phyloP scores from a whole-genome alignment of 192 early-diverging fungal genomes.

The Chytriomyces sp. region DNA sequence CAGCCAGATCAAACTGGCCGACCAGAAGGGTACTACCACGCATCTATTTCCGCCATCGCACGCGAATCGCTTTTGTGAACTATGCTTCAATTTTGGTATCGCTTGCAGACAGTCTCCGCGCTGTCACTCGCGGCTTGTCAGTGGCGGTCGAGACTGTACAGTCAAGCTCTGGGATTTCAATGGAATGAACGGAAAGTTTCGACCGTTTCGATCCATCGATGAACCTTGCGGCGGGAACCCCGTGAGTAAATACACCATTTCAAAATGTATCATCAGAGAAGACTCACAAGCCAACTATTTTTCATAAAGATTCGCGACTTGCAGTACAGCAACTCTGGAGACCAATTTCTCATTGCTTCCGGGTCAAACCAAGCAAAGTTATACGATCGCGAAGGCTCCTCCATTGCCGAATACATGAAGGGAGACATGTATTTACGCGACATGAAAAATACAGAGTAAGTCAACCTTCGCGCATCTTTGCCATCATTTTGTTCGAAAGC shows the following conservation, averaged over 20 bases:
- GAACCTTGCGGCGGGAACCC: slow-evolving; percentile 80
- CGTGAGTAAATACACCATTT: slow-evolving; percentile 41
- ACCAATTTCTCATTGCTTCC: slow-evolving; percentile 80
- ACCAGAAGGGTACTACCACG: slow-evolving; percentile 62
- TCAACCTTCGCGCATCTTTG: neutral
- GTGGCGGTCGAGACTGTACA: slow-evolving; percentile 81
- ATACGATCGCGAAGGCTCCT: slow-evolving; percentile 78
- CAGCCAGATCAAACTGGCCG: slow-evolving; percentile 68
- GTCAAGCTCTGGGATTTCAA: slow-evolving; percentile 94
- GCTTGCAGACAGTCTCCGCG: slow-evolving; percentile 70
- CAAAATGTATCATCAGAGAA: slow-evolving; percentile 33
- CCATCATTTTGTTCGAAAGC: neutral
- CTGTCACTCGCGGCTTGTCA: slow-evolving; percentile 75
- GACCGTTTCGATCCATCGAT: slow-evolving; percentile 74
- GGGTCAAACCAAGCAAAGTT: slow-evolving; percentile 74
- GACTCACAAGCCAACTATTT: slow-evolving; percentile 39
- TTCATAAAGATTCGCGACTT: slow-evolving; percentile 71
- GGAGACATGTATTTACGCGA: slow-evolving; percentile 95
- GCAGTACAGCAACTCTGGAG: slow-evolving; percentile 75
- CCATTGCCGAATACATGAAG: slow-evolving; percentile 76
- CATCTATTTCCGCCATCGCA: neutral
- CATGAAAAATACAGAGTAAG: slow-evolving; percentile 72
- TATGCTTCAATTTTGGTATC: neutral
- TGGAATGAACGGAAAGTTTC: slow-evolving; percentile 77
- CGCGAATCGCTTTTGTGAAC: neutral